These are phyloP conservation scores for Microthlaspi erraticum DNA, from an alignment of 345 rosid genomes.

Conservation along the genomic window DNA sequence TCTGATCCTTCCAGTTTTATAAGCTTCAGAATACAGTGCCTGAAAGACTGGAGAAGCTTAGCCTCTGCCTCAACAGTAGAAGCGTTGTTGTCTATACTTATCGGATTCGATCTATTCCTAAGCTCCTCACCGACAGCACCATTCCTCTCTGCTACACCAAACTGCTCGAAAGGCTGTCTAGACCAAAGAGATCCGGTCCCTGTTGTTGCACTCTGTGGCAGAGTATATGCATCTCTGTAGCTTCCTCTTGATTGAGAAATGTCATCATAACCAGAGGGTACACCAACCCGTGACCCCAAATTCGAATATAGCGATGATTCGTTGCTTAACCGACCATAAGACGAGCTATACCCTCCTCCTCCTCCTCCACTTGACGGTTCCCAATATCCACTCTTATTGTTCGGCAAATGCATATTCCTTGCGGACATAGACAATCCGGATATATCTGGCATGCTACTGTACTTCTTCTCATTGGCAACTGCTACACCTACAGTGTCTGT, in stretches of 20 bases:
- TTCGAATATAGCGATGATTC: conserved; percentile 57
- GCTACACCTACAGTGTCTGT: conserved; percentile 45
- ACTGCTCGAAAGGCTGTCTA: conserved; percentile 95
- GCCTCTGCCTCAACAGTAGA: conserved; percentile 69
- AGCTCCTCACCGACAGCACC: conserved; percentile 55
- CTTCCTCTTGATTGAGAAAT: conserved; percentile 54
- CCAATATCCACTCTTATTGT: conserved; percentile 61
- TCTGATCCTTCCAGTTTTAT: conserved; percentile 92
- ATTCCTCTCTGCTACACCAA: conserved; percentile 75
- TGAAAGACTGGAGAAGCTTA: conserved; percentile 79
- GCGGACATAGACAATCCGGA: conserved; percentile 70
- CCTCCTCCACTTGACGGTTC: conserved; percentile 55
- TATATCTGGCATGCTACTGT: conserved; percentile 88
- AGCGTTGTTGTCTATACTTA: conserved; percentile 48
- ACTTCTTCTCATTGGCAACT: conserved; percentile 70
- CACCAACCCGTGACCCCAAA: conserved; percentile 57
- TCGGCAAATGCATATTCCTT: conserved; percentile 51
- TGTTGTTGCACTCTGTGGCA: conserved; percentile 50
- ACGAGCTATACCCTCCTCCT: conserved; percentile 49
- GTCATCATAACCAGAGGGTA: conserved; percentile 56
- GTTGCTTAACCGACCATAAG: conserved; percentile 56
- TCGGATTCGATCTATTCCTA: conserved; percentile 53
- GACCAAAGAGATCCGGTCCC: conserved; percentile 87
- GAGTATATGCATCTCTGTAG: conserved; percentile 55
- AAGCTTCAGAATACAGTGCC: conserved; percentile 75